These are phyloP conservation scores for Phytophthora tentaculata DNA, from an alignment of 352 stramenopile species.

Conservation along the genomic window DNA sequence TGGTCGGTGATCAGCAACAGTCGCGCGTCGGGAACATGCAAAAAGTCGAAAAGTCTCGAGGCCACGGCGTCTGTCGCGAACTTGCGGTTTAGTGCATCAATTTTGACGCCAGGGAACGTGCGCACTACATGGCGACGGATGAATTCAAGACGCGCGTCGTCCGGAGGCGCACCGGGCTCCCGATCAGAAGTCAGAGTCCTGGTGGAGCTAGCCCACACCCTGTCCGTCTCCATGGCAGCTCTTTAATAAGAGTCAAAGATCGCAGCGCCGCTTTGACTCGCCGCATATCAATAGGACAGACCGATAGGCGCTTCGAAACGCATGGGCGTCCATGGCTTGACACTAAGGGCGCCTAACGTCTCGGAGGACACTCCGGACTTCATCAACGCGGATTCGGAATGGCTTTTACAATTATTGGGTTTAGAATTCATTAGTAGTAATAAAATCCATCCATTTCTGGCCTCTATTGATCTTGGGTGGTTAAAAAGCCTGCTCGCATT, in stretches of 20 bases:
- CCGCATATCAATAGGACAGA: not conserved
- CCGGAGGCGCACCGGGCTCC: conserved; percentile 38
- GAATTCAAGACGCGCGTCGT: conserved; percentile 72
- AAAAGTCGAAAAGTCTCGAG: conserved; percentile 71
- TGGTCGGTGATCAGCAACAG: conserved; percentile 80
- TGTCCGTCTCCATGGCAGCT: conserved; percentile 26
- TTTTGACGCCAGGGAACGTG: conserved; percentile 71
- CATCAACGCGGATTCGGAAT: too few species aligned
- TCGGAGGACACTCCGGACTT: too few species aligned
- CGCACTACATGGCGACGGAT: conserved; percentile 66
- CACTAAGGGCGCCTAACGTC: too few species aligned
- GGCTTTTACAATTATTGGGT: too few species aligned
- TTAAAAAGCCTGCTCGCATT: conserved; percentile 3
- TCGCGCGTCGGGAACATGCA: conserved; percentile 64
- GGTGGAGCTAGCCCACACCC: conserved; percentile 24
- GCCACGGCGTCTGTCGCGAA: conserved; percentile 72
- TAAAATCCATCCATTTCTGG: too few species aligned
- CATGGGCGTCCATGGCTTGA: not conserved
- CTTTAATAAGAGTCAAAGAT: conserved; percentile 11
- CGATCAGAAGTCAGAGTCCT: conserved; percentile 7
- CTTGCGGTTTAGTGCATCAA: conserved; percentile 59
- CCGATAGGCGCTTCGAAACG: not conserved
- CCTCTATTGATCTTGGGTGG: not conserved
- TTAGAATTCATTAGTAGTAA: too few species aligned
- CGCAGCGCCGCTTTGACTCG: conserved; percentile 10